phyloP scores from a whole-genome alignment of 2,329 filamentous ascomycete species.

The Aspergillus terreus region DNA sequence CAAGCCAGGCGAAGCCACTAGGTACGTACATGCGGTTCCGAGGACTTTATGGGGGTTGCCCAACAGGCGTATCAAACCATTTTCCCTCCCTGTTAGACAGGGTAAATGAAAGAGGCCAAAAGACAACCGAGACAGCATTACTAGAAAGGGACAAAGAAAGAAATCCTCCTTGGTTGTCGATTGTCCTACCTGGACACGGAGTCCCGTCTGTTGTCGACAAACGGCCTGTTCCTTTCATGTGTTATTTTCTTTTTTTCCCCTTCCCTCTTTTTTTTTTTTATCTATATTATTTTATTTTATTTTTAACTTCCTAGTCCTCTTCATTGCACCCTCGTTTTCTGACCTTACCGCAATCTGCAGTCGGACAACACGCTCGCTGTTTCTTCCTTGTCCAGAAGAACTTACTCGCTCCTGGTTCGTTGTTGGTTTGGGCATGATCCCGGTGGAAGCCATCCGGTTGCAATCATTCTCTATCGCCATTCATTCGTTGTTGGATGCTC shows the following conservation, averaged over 20 bases:
- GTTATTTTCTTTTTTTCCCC: background rate
- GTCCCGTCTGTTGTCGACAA: constrained; percentile 15
- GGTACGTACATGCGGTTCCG: constrained; percentile 13
- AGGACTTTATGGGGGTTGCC: background rate
- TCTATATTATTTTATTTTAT: constrained; percentile 1
- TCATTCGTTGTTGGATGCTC: constrained; percentile 16
- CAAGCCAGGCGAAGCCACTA: background rate
- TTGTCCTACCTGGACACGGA: constrained; percentile 10
- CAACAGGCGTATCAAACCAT: background rate
- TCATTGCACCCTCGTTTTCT: constrained; percentile 7
- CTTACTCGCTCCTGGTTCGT: constrained; percentile 6
- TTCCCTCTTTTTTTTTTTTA: no score
- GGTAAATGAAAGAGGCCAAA: background rate
- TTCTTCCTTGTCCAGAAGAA: constrained; percentile 6
- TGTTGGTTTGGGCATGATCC: constrained; percentile 7
- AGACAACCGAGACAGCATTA: background rate
- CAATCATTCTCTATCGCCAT: constrained; percentile 7
- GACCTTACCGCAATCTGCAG: constrained; percentile 13
- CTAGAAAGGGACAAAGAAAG: constrained; percentile 8
- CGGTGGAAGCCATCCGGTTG: constrained; percentile 2
- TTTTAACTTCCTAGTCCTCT: constrained; percentile 9
- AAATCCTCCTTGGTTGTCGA: constrained; percentile 9
- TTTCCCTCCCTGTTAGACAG: background rate
- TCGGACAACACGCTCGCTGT: constrained; percentile 7
- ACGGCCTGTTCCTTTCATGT: constrained; percentile 5